phyloP scores from a whole-genome alignment of 2,329 filamentous ascomycete genomes.

The Aspergillus transmontanensis region DNA sequence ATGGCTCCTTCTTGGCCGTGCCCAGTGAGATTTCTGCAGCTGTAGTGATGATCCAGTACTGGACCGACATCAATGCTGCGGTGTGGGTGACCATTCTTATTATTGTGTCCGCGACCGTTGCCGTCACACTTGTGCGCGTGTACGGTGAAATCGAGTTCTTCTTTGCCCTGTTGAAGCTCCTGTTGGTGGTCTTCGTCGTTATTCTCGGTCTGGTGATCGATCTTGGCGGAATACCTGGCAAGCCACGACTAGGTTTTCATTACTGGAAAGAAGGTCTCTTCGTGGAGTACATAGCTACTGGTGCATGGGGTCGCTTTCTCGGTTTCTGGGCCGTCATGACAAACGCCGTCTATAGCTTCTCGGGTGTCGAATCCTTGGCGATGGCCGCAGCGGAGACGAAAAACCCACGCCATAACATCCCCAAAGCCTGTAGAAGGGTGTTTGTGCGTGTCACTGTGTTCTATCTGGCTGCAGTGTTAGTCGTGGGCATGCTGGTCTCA shows the following conservation, averaged over 20 bases:
- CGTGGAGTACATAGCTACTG: constrained; percentile 64
- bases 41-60: constrained; percentile 64
- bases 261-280: constrained; percentile 69
- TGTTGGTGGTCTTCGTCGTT: constrained; percentile 50
- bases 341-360: constrained; percentile 41
- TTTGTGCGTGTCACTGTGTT: constrained; percentile 61
- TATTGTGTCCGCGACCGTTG: constrained; percentile 59
- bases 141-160: constrained; percentile 57
- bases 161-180: constrained; percentile 55
- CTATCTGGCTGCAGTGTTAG: constrained; percentile 59
- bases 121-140: constrained; percentile 55
- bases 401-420: constrained; percentile 56
- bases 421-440: constrained; percentile 57
- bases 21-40: constrained; percentile 65
- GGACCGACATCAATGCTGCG: constrained; percentile 43
- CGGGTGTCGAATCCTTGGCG: constrained; percentile 54
- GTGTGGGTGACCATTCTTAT: constrained; percentile 58
- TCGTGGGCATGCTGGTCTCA: constrained; percentile 63
- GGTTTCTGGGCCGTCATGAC: constrained; percentile 58
- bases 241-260: constrained; percentile 63
- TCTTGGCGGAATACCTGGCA: constrained; percentile 62
- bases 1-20: constrained; percentile 58
- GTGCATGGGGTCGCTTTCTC: constrained; percentile 63
- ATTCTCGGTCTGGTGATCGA: constrained; percentile 59
- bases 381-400: constrained; percentile 59